Evolutionary conservation across 2,329 filamentous ascomycete genomes (phyloP).

Genomic region (Fusarium sp.): DNA sequence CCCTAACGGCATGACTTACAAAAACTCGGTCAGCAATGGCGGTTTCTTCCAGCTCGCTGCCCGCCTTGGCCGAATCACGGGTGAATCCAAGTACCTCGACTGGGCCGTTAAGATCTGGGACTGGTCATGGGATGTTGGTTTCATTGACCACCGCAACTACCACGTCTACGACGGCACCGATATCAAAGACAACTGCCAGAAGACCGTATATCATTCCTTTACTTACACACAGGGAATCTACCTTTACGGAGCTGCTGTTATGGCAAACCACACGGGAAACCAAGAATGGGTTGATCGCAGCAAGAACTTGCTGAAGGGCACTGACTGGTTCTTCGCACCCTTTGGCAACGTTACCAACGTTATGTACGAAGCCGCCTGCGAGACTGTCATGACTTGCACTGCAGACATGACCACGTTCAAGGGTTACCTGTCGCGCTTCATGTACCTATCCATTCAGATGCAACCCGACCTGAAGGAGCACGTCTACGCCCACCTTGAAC

Average conservation of each 20-base stretch:
- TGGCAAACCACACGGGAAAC: constrained; percentile 70
- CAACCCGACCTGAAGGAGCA: constrained; percentile 64
- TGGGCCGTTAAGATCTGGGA: constrained; percentile 77
- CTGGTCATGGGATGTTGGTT: constrained; percentile 68
- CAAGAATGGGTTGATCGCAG: constrained; percentile 66
- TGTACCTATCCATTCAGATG: constrained; percentile 69
- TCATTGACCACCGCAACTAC: constrained; percentile 65
- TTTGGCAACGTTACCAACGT: constrained; percentile 65
- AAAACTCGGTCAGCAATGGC: constrained; percentile 84
- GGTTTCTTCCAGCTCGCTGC: constrained; percentile 86
- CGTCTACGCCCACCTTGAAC: constrained; percentile 61
- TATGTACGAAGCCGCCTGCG: constrained; percentile 77
- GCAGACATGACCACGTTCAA: constrained; percentile 77
- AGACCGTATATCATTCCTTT: constrained; percentile 68
- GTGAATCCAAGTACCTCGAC: constrained; percentile 72
- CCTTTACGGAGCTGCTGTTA: constrained; percentile 71
- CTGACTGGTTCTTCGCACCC: constrained; percentile 66
- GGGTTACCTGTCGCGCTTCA: constrained; percentile 73
- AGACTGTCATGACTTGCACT: constrained; percentile 67
- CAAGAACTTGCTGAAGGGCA: constrained; percentile 63
- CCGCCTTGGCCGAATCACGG: constrained; percentile 76
- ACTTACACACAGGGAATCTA: constrained; percentile 75
- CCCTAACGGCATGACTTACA: constrained; percentile 80
- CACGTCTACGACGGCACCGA: constrained; percentile 73
- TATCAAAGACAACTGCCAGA: constrained; percentile 64